Base-by-base conservation (phyloP, 1,284 basidiomycete genomes). In the Agroathelia rolfsii region DNA sequence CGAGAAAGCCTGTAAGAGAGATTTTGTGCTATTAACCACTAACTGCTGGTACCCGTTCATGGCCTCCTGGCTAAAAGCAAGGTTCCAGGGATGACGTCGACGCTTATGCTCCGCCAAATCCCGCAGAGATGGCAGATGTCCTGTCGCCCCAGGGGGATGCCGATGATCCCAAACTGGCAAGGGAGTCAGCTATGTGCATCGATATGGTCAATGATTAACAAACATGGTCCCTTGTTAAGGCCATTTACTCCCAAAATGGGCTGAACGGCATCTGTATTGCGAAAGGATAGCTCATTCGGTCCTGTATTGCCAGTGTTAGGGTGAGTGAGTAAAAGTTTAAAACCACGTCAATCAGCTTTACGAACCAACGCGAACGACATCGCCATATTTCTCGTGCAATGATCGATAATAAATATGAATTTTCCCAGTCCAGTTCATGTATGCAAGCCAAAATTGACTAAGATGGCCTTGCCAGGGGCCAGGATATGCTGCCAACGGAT, bases 311-410 rank as follows among this genome's bases (percentile, higher is more conserved):
- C 15, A 33, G n/a, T n/a, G n/a, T n/a, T n/a, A n/a, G n/a, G n/a
- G n/a, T n/a, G n/a, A n/a, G n/a, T n/a, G n/a, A n/a, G n/a, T n/a
- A n/a, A n/a, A n/a, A n/a, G n/a, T n/a, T n/a, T n/a, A n/a, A n/a
- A n/a, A n/a, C n/a, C n/a, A n/a, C n/a, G n/a, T n/a, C n/a, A n/a
- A n/a, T n/a, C n/a, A n/a, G n/a, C n/a, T n/a, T n/a, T n/a, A 15
- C 35, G 12, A 25, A 60, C 64, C 64, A 24, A 56, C 54, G 20
- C 66, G 50, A n/a, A 68, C 56, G 23, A 64, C 45, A 14, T 56
- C 50, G 3, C 66, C 66, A 39, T 68, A 66, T 32, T 47, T 49
- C 26, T 59, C 48, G 39, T 69, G 66, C 16, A 66, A 41, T 4
- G 37, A 34, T 22, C 50, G 47, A 29, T 52, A 50, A 26, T 56